phyloP scores from a whole-genome alignment of 805 yeast genomes.

The Candida odintsovae region DNA sequence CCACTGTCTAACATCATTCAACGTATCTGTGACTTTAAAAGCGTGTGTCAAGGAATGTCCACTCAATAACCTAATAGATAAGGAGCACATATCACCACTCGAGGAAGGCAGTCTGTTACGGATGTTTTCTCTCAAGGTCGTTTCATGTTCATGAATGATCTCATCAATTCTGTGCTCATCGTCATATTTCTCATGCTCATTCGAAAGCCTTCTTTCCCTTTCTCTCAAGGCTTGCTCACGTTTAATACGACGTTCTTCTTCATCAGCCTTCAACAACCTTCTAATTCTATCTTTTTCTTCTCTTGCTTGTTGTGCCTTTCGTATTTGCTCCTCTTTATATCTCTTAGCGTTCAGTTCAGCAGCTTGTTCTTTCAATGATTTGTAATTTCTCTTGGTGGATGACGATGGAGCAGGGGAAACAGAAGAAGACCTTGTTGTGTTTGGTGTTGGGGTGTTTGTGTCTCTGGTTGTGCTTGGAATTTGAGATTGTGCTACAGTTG shows the following conservation, averaged over 20 bases:
- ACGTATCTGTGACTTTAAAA: conserved; percentile 40
- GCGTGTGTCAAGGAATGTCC: conserved; percentile 51
- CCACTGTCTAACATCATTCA: conserved; percentile 58
- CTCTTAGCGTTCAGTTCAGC: conserved; percentile 33
- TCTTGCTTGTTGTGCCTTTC: conserved; percentile 30
- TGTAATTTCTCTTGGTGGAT: conserved; percentile 7
- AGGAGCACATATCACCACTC: conserved; percentile 27
- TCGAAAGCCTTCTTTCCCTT: conserved; percentile 19
- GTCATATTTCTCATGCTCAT: conserved; percentile 21
- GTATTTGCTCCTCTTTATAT: conserved; percentile 33
- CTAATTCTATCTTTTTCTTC: conserved; percentile 54
- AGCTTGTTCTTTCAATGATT: conserved; percentile 34
- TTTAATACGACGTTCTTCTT: conserved; percentile 36
- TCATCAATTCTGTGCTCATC: conserved; percentile 23
- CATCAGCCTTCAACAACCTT: conserved; percentile 46
- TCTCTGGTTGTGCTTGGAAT: not conserved
- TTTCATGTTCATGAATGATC: conserved; percentile 14
- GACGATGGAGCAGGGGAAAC: conserved; percentile 9
- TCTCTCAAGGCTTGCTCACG: conserved; percentile 12
- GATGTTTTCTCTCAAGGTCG: conserved; percentile 15
- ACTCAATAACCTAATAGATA: conserved; percentile 62
- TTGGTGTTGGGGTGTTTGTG: conserved; percentile 2
- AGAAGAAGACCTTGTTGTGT: conserved; percentile 7
- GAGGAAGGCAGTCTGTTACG: conserved; percentile 9
- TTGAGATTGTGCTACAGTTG: conserved; percentile 8